A percentile compares a stretch with the other conserved stretches of the same genome.
Conservation (phyloP, 2,329 filamentous ascomycete species). For the Curvularia lunata region DNA sequence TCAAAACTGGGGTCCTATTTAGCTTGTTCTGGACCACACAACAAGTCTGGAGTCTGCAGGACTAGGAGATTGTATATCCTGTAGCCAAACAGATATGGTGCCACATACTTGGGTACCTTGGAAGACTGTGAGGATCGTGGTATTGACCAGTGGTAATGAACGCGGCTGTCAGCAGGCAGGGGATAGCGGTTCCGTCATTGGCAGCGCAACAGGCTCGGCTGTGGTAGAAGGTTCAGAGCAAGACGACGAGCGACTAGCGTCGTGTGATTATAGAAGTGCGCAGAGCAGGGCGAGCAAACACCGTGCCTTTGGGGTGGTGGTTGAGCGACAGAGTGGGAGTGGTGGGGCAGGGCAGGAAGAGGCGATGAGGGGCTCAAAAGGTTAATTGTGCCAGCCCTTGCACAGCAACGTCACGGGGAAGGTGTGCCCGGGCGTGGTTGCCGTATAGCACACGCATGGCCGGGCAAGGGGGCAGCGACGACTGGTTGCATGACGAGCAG, state of each 20-base stretch:
- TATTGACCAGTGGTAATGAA: too few species aligned
- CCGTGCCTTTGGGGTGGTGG: neutral
- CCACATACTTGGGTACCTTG: too few species aligned
- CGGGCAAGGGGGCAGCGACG: neutral
- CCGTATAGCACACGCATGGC: neutral
- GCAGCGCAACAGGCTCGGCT: too few species aligned
- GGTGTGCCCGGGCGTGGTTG: slow-evolving; percentile 3
- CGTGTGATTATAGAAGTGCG: slow-evolving; percentile 3
- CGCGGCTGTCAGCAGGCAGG: too few species aligned
- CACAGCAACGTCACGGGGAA: slow-evolving; percentile 1
- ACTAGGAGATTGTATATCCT: too few species aligned
- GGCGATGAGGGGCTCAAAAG: neutral
- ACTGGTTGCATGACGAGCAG: neutral
- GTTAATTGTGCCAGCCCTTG: neutral
- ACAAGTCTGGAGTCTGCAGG: too few species aligned
- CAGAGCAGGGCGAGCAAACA: slow-evolving; percentile 8
- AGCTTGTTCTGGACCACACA: too few species aligned
- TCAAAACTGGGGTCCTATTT: too few species aligned
- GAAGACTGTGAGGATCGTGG: too few species aligned
- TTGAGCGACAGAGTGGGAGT: neutral
- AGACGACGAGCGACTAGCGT: slow-evolving; percentile 3
- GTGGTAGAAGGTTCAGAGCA: slow-evolving; percentile 1
- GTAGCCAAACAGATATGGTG: too few species aligned
- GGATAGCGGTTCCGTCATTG: too few species aligned
- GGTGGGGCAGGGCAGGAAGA: neutral